Evolutionary conservation across 2,329 filamentous ascomycete genomes (phyloP), one percentile per base, ranked within the genome.

Genomic region (Neopestalotiopsis sp.): DNA sequence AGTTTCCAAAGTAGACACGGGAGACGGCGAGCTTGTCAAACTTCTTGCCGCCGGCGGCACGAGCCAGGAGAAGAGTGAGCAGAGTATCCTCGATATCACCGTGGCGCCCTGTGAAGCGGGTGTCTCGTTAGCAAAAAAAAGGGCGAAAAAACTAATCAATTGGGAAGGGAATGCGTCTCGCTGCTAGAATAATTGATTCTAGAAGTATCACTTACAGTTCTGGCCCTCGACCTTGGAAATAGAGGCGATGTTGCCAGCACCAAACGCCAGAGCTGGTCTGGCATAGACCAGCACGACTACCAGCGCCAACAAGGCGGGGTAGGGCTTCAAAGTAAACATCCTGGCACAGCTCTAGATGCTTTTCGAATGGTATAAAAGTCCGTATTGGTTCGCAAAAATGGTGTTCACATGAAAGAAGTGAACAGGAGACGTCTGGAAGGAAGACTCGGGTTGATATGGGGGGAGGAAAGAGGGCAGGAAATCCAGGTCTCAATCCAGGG

Each of bases 1-100:
- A 97, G 84, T 97, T 98, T 72, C 95, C 95, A 83, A 98, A 98
- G 84, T 98, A 98, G 72, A 97, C 93, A 70, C 94, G 90, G 72
- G 95, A 93, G 71, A 97, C 92, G 77, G 91, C 92, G 76, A 97
- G 89, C 84, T 96, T 96, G 84, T 88, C 90, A 82, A 97, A 97
- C 77, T 95, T 97, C 84, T 95, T 94, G 74, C 84, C 84, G 73
- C 84, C 84, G 70, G 85, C 80, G 74, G 83, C 84, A 61, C 79
- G 82, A 65, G 85, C 85, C 81, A 87, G 85, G 61, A 90, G 82
- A 34, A 97, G 85, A 70, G 88, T 90, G 69, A 97, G 89, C 67
- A 97, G 89, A 42, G 92, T 91, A 84, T 98, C 95, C 84, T 97
- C 95, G 76, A 98, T 97, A 81, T 98, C 95, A 76, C 93, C 93